Conservation (phyloP, 2,329 filamentous ascomycete genomes). For the Penicillium sp. region DNA sequence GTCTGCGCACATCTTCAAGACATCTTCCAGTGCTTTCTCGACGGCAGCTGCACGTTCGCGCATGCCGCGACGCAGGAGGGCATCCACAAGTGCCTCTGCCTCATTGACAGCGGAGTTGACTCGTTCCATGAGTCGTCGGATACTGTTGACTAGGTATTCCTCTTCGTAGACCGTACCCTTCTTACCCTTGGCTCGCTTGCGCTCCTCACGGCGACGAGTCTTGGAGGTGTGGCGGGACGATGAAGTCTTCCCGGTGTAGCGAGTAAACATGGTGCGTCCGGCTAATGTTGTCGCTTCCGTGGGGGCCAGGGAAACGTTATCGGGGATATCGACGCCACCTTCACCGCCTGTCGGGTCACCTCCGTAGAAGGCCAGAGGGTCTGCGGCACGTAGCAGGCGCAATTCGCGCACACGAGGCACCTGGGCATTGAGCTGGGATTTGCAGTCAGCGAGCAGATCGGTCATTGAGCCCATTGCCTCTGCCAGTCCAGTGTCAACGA, state of each 20-base stretch:
- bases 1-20: constrained; percentile 67
- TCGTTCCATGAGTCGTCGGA: constrained; percentile 78
- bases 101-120: constrained; percentile 74
- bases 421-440: constrained; percentile 78
- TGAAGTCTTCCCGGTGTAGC: constrained; percentile 70
- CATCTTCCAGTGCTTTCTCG: constrained; percentile 71
- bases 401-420: constrained; percentile 83
- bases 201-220: constrained; percentile 85
- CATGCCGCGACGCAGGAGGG: constrained; percentile 79
- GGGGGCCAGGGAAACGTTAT: constrained; percentile 88
- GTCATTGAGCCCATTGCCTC: constrained; percentile 81
- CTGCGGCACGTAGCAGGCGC: constrained; percentile 74
- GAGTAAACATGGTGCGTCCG: constrained; percentile 84
- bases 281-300: constrained; percentile 76
- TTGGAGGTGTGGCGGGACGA: constrained; percentile 74
- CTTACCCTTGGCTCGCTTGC: constrained; percentile 90
- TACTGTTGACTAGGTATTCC: constrained; percentile 89
- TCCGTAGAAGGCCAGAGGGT: constrained; percentile 87
- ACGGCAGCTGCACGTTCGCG: constrained; percentile 80
- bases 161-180: constrained; percentile 98
- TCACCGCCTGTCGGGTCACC: constrained; percentile 63
- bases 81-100: constrained; percentile 71
- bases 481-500: constrained; percentile 75
- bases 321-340: constrained; percentile 71
- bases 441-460: constrained; percentile 92